Base-by-base conservation (phyloP, 1,284 basidiomycete species). In the Malassezia yamatoensis region DNA sequence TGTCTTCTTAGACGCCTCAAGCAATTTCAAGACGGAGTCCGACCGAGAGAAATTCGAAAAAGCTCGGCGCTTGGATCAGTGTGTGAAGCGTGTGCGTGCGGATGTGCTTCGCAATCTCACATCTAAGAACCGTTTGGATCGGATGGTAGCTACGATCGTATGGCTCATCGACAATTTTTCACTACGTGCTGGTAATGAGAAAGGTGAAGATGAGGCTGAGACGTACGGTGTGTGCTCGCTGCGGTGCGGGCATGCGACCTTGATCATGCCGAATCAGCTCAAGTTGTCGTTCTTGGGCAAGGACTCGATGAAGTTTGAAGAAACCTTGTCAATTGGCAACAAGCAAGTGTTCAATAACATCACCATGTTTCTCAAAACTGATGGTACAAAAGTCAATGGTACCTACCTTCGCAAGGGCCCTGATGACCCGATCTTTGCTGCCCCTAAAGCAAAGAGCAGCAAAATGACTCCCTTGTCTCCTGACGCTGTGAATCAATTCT, bases 321-420 rank as follows among this genome's bases (percentile, higher is more conserved):
- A 73, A 53, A 68, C 65, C 34, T 61, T 72, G 32, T 66, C 63
- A 34, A 66, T 73, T 38, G 56, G 54, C 46, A 66, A 65, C 42
- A 59, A 64, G 18, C 62, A 71, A 49, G 67, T 74, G 42, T 74
- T 67, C 58, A 70, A 70, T 52, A 74, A 74, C 56, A 65, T 74
- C 15, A 62, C 65, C 49, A 65, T 67, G 65, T 74, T 74, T 53
- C 58, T 65, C 47, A 64, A 66, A 52, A 66, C 68, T 20, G 64
- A 65, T 49, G 68, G 64, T 16, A 63, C 60, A 44, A 65, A 70
- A 56, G 67, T 70, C 49, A 49, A 52, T 24, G 71, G 71, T 44
- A 84, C 84, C 75, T 90, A 90, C 70, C 83, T 88, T 24, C 85
- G 86, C 66, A 96, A 96, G 80, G 80, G 81, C 51, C 85, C 88